Evolutionary conservation across 768 basidiomycete genomes (phyloP).

Genomic region (Leucosporidium scottii): DNA sequence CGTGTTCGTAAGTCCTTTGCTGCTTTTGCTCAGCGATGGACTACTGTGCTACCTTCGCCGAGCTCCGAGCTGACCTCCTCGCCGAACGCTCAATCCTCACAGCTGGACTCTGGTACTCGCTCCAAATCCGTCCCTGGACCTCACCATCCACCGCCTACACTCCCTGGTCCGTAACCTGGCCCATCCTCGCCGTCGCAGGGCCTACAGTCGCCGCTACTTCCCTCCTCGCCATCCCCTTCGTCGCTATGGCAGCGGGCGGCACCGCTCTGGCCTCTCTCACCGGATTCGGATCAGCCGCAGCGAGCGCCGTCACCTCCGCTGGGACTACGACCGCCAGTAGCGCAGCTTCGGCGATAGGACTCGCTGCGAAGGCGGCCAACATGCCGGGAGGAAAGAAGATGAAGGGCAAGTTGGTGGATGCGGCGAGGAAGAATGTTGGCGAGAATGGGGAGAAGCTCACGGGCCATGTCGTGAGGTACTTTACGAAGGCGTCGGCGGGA

Average conservation of each 20-base stretch:
- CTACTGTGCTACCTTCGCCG: too few relatives aligned
- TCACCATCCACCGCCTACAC: constrained; percentile 12
- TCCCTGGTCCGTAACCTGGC: constrained; percentile 18
- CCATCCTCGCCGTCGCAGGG: constrained; percentile 23
- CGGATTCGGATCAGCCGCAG: constrained; percentile 11
- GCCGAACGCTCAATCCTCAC: neutral
- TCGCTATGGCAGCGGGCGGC: constrained; percentile 21
- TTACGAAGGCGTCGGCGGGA: constrained; percentile 1
- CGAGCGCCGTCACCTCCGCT: neutral
- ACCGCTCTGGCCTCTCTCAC: constrained; percentile 25
- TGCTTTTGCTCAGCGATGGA: neutral
- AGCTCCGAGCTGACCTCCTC: neutral
- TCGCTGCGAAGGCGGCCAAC: constrained; percentile 14
- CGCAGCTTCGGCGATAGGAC: neutral
- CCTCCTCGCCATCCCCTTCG: constrained; percentile 29
- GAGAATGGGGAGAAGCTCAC: constrained; percentile 8
- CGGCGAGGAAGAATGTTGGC: constrained; percentile 16
- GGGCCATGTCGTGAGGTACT: constrained; percentile 25
- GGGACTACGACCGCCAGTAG: neutral
- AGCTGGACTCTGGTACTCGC: constrained; percentile 21
- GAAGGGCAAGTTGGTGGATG: constrained; percentile 21
- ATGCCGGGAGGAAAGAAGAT: constrained; percentile 20
- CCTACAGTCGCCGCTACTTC: constrained; percentile 22
- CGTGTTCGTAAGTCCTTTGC: constrained; percentile 13
- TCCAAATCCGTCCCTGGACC: constrained; percentile 25